Conservation (phyloP, 371 early-diverging fungal species). For the Blastocladiella emersonii region DNA sequence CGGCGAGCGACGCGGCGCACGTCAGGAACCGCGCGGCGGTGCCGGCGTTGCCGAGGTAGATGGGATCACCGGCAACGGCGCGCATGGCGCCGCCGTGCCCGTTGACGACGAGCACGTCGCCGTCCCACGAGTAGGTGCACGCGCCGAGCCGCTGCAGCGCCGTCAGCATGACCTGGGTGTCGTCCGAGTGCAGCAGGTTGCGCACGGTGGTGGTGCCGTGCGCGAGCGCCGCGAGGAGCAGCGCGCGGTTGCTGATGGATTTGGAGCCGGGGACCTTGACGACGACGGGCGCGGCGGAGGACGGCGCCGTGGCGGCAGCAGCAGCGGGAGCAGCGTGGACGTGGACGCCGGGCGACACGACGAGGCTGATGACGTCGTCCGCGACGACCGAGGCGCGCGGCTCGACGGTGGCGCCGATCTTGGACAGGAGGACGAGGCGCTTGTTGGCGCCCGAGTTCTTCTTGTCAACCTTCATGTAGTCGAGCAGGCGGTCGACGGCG, state of each 20-base stretch:
- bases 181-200: conserved; percentile 88
- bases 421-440: conserved; percentile 74
- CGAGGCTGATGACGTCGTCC: conserved; percentile 68
- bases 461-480: conserved; percentile 87
- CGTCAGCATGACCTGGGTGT: conserved; percentile 91
- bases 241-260: conserved; percentile 90
- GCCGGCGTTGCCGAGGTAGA: conserved; percentile 95
- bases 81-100: conserved; percentile 59
- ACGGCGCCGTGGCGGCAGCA: conserved; percentile 18
- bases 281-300: conserved; percentile 14
- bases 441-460: conserved; percentile 88
- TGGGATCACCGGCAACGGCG: conserved; percentile 51
- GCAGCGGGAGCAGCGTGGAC: no score
- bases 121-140: conserved; percentile 75
- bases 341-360: conserved; percentile 59
- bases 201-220: conserved; percentile 65
- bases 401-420: conserved; percentile 74
- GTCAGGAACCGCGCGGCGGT: conserved; percentile 94
- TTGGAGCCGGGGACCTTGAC: conserved; percentile 88
- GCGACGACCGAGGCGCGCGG: conserved; percentile 62
- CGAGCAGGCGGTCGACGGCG: conserved; percentile 67
- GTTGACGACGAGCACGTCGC: conserved; percentile 72
- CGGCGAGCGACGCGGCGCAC: conserved; percentile 59
- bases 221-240: conserved; percentile 84
- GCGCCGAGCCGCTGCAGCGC: conserved; percentile 77